These are phyloP conservation scores for Rhodamnia rubescens DNA, from an alignment of 345 rosid genomes.

Conservation along the genomic window DNA sequence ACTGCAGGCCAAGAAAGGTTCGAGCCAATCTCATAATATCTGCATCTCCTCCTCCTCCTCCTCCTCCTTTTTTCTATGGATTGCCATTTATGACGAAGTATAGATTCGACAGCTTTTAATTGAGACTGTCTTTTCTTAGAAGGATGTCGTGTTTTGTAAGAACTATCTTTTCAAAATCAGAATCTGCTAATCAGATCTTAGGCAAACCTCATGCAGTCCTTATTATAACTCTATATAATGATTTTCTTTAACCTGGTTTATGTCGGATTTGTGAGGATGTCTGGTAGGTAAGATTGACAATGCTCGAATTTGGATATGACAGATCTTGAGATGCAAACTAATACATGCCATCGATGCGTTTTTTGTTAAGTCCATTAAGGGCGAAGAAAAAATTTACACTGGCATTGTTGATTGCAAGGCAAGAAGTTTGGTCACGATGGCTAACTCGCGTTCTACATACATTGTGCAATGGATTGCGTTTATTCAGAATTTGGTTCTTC, in stretches of 20 bases:
- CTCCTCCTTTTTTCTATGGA: not conserved
- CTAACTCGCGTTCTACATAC: not conserved
- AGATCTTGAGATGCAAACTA: not conserved
- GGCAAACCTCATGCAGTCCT: not conserved
- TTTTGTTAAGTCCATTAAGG: not conserved
- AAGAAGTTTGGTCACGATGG: not conserved
- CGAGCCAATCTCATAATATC: not conserved
- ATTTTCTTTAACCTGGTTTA: not conserved
- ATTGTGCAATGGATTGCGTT: not conserved
- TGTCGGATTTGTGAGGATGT: not conserved
- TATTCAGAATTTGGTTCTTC: not conserved
- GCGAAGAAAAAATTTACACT: not conserved
- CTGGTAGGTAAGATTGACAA: not conserved
- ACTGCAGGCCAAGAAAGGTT: constrained; percentile 92
- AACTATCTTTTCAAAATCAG: not conserved
- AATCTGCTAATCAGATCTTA: not conserved
- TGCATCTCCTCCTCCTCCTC: not conserved
- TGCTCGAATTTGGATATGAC: not conserved
- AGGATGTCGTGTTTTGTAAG: not conserved
- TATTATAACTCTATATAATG: not conserved
- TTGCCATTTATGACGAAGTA: not conserved
- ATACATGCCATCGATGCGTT: not conserved
- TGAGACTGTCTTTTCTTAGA: not conserved
- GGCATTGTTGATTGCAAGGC: not conserved
- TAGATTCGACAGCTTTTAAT: not conserved